phyloP scores from a whole-genome alignment of 306 rosid genomes.

The Begonia peltatifolia region DNA sequence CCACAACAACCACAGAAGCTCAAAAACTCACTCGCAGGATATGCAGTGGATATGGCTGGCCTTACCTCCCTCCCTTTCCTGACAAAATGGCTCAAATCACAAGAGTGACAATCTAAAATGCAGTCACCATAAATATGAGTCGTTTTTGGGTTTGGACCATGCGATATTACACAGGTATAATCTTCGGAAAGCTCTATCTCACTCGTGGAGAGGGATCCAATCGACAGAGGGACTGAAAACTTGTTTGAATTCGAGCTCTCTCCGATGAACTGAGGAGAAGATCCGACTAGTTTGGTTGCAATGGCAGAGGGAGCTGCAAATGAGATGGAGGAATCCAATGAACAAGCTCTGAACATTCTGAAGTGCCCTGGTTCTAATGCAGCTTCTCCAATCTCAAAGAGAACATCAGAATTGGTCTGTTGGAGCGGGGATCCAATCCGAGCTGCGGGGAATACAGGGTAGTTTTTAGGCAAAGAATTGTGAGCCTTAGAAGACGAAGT shows the following conservation, averaged over 20 bases:
- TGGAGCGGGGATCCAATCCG: conserved; percentile 22
- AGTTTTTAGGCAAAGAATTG: conserved; percentile 52
- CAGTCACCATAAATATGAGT: conserved; percentile 78
- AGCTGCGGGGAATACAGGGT: conserved; percentile 25
- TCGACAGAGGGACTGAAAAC: conserved; percentile 21
- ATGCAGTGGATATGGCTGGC: conserved; percentile 14
- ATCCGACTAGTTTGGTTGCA: not conserved
- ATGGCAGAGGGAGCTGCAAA: conserved; percentile 22
- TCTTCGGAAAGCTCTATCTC: conserved; percentile 88
- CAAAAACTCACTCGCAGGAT: conserved; percentile 43
- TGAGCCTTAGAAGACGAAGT: conserved; percentile 28
- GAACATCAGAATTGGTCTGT: conserved; percentile 38
- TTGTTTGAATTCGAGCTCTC: conserved; percentile 11
- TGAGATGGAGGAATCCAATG: conserved; percentile 46
- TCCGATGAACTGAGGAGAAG: too few species aligned
- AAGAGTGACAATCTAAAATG: conserved; percentile 47
- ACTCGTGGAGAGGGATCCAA: conserved; percentile 52
- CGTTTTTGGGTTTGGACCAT: conserved; percentile 68
- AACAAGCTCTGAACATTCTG: conserved; percentile 39
- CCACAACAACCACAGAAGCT: conserved; percentile 62
- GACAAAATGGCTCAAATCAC: conserved; percentile 20
- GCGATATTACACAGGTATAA: conserved; percentile 78
- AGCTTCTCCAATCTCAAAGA: conserved; percentile 74
- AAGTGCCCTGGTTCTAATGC: conserved; percentile 23
- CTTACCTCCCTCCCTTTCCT: conserved; percentile 23